Percentiles rank a stretch among this genome's conserved stretches.
Evolutionary conservation across 371 early-diverging fungal species (phyloP).

Genomic region (Fennellomyces sp.): DNA sequence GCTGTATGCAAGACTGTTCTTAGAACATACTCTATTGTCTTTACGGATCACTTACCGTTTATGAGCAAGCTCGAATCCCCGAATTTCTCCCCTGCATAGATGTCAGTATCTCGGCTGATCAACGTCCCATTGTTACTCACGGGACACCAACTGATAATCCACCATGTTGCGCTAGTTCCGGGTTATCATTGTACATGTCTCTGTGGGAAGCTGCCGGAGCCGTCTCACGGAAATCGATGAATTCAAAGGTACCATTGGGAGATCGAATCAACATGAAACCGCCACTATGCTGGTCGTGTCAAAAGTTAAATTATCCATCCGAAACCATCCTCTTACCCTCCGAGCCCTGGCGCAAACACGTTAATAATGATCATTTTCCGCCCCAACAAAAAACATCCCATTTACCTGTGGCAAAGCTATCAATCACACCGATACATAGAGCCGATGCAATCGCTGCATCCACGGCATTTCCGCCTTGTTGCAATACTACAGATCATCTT

Average conservation of each 20-base stretch:
- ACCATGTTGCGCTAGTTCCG: constrained; percentile 70
- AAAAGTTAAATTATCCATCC: neutral
- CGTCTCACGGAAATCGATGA: constrained; percentile 88
- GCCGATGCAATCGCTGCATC: constrained; percentile 96
- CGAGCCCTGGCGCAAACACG: constrained; percentile 32
- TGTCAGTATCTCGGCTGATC: neutral
- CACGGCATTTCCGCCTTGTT: constrained; percentile 94
- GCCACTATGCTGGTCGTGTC: constrained; percentile 58
- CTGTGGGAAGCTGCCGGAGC: constrained; percentile 79
- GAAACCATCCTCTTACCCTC: constrained; percentile 36
- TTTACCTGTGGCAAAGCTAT: constrained; percentile 93
- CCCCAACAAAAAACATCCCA: neutral
- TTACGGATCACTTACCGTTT: no score
- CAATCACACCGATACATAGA: constrained; percentile 93
- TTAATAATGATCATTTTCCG: neutral
- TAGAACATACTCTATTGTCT: no score
- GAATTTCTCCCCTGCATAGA: constrained; percentile 76
- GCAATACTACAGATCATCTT: constrained; percentile 57
- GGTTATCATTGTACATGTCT: constrained; percentile 75
- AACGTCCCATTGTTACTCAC: constrained; percentile 32
- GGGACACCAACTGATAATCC: constrained; percentile 92
- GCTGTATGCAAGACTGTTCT: no score
- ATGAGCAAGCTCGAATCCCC: constrained; percentile 88
- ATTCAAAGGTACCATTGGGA: constrained; percentile 57
- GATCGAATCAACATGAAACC: constrained; percentile 96